Base-by-base conservation (phyloP, 108 stramenopile genomes). In the Cyclostephanos tholiformis region DNA sequence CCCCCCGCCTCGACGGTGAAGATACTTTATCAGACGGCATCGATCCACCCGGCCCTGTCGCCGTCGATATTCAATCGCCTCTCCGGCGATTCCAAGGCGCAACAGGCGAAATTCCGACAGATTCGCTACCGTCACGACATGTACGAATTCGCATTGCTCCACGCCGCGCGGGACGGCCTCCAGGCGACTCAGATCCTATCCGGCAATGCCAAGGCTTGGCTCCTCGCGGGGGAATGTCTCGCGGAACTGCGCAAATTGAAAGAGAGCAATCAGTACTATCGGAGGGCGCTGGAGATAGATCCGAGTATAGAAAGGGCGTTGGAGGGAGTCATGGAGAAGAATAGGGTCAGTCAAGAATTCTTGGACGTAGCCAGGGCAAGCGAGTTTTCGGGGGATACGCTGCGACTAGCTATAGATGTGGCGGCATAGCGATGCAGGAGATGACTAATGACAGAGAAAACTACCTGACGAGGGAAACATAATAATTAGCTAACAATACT, bases 121-220 rank as follows among this genome's bases (percentile, higher is more conserved):
- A 86, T 81, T 11, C 80, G 90, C 38, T 91, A 88, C 61, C 88
- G 87, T 8, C 93, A 91, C 76, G 90, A 89, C 58, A 79, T 94
- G 78, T 91, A 91, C 49, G 90, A 91, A 79, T 88, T 84, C 46
- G 84, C 91, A 10, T 55, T 94, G 67, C 53, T 94, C 19, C 88
- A 88, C 57, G 90, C 93, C 10, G 79, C 82, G 16, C 86, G 86
- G 68, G 90, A 94, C 78, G 52, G 87, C 6, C 67, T 91, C 14
- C 83, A 82, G 46, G 85, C 89, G 13, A 94, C 93, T 0, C 84
- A 91, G 61, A 23, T 94, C 1, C 56, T 94, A 6, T 87, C 89
- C 2, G 46, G 64, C 11, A 83, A 88, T 76, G 46, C 84, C 11
- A 64, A 72, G 1, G 71, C 89, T 0, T 94, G 87, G 86, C 49